phyloP scores from a whole-genome alignment of 2,329 filamentous ascomycete species.

The Didymella pinodella region DNA sequence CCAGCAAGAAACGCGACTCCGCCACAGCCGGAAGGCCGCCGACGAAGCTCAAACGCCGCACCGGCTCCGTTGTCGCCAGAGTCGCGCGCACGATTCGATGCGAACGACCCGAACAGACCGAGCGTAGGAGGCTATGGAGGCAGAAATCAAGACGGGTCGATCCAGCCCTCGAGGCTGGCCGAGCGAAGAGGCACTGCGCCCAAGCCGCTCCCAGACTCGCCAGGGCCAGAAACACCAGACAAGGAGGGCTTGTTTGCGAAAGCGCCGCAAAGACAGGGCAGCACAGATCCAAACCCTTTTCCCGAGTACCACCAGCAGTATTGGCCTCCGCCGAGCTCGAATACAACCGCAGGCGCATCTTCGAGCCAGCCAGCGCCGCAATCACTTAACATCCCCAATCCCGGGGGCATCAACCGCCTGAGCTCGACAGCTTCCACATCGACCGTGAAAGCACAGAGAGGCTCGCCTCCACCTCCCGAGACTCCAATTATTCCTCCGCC shows the following conservation, averaged over 20 bases:
- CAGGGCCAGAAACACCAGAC: slow-evolving; percentile 77
- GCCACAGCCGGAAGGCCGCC: slow-evolving; percentile 35
- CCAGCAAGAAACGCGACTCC: slow-evolving; percentile 47
- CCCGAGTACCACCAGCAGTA: slow-evolving; percentile 68
- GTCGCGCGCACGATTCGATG: slow-evolving; percentile 55
- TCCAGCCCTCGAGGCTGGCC: slow-evolving; percentile 70
- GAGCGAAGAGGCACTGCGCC: slow-evolving; percentile 84
- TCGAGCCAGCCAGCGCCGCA: slow-evolving; percentile 36
- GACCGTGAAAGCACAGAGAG: slow-evolving; percentile 88
- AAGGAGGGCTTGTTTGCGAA: slow-evolving; percentile 82
- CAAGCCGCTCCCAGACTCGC: slow-evolving; percentile 83
- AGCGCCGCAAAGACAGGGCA: slow-evolving; percentile 54
- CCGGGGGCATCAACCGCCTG: slow-evolving; percentile 65
- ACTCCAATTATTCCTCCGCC: slow-evolving; percentile 82
- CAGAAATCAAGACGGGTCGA: slow-evolving; percentile 41
- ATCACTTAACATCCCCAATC: slow-evolving; percentile 61
- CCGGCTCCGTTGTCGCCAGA: slow-evolving; percentile 41
- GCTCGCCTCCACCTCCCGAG: slow-evolving; percentile 93
- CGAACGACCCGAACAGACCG: slow-evolving; percentile 59
- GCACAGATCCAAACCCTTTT: slow-evolving; percentile 52
- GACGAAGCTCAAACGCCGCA: slow-evolving; percentile 43
- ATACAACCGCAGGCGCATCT: slow-evolving; percentile 24
- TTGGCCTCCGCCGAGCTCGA: slow-evolving; percentile 59
- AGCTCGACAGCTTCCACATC: slow-evolving; percentile 90
- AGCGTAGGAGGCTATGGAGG: slow-evolving; percentile 56